Evolutionary conservation across 1,284 basidiomycete genomes (phyloP).

Genomic region (Thecaphora thlaspeos): DNA sequence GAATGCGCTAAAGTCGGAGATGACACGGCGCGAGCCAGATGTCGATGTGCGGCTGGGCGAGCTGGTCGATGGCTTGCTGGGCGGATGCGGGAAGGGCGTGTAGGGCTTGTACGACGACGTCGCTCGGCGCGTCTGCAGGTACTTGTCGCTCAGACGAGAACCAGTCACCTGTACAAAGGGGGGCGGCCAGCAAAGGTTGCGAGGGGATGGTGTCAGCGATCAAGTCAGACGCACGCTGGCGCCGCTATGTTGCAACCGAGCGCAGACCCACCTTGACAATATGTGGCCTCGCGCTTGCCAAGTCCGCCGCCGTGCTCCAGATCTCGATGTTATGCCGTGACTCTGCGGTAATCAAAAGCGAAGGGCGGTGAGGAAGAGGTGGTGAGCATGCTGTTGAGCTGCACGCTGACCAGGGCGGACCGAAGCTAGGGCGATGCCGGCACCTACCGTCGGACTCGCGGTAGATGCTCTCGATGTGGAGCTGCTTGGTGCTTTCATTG

Average conservation of each 20-base stretch:
- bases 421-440: too few species aligned
- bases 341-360: conserved; percentile 63
- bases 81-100: conserved; percentile 36
- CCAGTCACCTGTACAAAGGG: conserved; percentile 61
- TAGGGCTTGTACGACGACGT: conserved; percentile 41
- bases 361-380: not conserved
- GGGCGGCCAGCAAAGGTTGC: too few species aligned
- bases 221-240: not conserved
- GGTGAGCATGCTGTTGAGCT: too few species aligned
- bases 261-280: conserved; percentile 60
- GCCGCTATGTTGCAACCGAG: too few species aligned
- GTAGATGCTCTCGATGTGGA: conserved; percentile 92
- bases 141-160: conserved; percentile 51
- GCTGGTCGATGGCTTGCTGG: conserved; percentile 5
- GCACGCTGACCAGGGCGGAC: too few species aligned
- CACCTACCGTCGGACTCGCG: conserved; percentile 46
- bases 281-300: conserved; percentile 74
- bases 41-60: not conserved
- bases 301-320: conserved; percentile 73
- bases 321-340: conserved; percentile 84
- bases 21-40: conserved; percentile 35
- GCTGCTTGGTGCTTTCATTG: conserved; percentile 94
- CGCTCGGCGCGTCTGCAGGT: conserved; percentile 39
- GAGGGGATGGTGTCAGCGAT: too few species aligned
- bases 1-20: conserved; percentile 49